Evolutionary conservation across 108 stramenopile genomes (phyloP).

Genomic region (Schizochytrium sp.): DNA sequence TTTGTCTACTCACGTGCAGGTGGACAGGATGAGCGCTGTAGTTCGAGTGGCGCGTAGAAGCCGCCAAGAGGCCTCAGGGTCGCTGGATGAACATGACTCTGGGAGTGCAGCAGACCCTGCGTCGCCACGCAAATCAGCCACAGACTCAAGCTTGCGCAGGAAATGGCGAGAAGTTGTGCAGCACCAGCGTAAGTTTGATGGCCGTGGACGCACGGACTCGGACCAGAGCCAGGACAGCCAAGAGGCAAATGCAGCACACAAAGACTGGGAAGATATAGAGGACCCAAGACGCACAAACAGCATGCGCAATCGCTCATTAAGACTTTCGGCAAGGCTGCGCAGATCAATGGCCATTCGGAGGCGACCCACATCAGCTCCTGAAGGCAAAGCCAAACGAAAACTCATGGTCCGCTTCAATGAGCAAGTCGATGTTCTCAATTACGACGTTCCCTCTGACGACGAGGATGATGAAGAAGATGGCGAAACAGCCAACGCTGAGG

Average conservation of each 20-base stretch:
- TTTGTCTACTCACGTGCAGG: no score
- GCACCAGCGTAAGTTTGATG: not conserved
- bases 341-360: not conserved
- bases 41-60: no score
- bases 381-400: constrained; percentile 2
- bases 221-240: not conserved
- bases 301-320: constrained; percentile 13
- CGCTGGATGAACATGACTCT: no score
- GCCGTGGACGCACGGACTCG: not conserved
- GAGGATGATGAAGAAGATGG: no score
- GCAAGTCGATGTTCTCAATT: constrained; percentile 2
- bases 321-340: not conserved
- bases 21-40: no score
- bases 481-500: not conserved
- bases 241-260: not conserved
- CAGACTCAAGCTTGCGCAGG: not conserved
- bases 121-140: no score
- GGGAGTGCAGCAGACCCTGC: no score
- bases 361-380: constrained; percentile 4
- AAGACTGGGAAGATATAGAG: constrained; percentile 17
- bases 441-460: not conserved
- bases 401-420: constrained; percentile 45
- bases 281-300: not conserved
- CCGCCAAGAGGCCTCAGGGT: no score
- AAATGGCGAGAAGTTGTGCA: constrained; percentile 1